Conservation (phyloP, 2,329 filamentous ascomycete genomes). For the Clonostachys rosea region DNA sequence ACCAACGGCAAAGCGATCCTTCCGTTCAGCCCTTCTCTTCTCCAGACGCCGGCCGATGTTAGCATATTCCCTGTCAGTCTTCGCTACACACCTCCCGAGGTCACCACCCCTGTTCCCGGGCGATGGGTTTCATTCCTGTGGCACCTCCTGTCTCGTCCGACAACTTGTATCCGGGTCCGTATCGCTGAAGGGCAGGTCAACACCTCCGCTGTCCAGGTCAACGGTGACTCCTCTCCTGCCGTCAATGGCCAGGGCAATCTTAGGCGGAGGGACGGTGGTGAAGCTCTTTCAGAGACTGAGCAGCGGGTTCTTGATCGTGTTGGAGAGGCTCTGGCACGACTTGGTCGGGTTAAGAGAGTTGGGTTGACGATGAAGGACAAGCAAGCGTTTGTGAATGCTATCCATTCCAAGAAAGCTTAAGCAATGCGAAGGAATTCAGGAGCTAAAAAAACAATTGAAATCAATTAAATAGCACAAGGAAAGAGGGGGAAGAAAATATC, state of each 20-base stretch:
- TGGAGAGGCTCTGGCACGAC: slow-evolving; percentile 77
- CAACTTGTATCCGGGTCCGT: slow-evolving; percentile 84
- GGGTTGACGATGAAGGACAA: slow-evolving; percentile 83
- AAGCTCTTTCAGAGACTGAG: slow-evolving; percentile 49
- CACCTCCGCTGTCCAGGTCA: slow-evolving; percentile 28
- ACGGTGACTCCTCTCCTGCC: slow-evolving; percentile 20
- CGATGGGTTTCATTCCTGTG: slow-evolving; percentile 73
- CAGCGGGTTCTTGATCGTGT: slow-evolving; percentile 71
- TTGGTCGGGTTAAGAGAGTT: slow-evolving; percentile 86
- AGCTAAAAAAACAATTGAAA: too few species aligned
- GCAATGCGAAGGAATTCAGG: too few species aligned
- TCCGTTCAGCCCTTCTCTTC: slow-evolving; percentile 73
- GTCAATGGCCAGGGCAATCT: slow-evolving; percentile 16
- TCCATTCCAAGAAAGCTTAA: slow-evolving; percentile 32
- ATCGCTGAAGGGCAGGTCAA: slow-evolving; percentile 74
- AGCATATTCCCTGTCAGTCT: slow-evolving; percentile 89
- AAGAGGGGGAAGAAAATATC: too few species aligned
- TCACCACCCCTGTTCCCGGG: slow-evolving; percentile 84
- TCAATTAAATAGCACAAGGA: too few species aligned
- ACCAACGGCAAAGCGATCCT: slow-evolving; percentile 91
- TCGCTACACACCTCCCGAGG: slow-evolving; percentile 81
- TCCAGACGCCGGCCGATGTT: slow-evolving; percentile 60
- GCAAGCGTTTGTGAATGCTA: slow-evolving; percentile 71
- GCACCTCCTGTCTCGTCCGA: slow-evolving; percentile 78
- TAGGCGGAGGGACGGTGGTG: slow-evolving; percentile 15